These are phyloP conservation scores for Rubroboletus pulcherrimus DNA, from an alignment of 768 basidiomycete genomes.

Conservation along the genomic window DNA sequence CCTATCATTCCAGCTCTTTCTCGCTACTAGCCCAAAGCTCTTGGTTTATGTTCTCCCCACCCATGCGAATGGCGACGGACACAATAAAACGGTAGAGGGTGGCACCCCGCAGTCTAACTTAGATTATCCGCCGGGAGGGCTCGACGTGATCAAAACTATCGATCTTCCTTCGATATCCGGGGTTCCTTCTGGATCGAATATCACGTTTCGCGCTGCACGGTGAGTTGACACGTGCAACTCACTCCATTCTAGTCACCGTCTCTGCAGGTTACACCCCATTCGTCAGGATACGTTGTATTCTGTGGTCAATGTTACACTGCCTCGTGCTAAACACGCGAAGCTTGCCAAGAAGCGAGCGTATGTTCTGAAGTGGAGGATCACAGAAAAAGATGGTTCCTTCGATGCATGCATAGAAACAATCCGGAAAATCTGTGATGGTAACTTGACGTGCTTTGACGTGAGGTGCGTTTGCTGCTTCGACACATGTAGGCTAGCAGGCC, in stretches of 20 bases:
- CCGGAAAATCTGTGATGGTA: constrained; percentile 73
- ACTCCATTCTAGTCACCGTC: constrained; percentile 7
- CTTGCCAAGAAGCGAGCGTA: constrained; percentile 55
- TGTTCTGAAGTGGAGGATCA: constrained; percentile 69
- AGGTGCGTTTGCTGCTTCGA: constrained; percentile 49
- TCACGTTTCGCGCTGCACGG: constrained; percentile 65
- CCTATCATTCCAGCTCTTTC: constrained; percentile 46
- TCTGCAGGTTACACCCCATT: constrained; percentile 52
- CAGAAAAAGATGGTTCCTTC: constrained; percentile 62
- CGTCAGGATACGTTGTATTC: constrained; percentile 58
- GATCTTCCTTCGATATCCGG: constrained; percentile 51
- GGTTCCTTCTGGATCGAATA: constrained; percentile 37
- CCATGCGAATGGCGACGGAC: not conserved
- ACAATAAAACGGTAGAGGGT: not conserved
- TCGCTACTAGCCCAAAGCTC: constrained; percentile 63
- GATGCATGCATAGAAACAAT: constrained; percentile 48
- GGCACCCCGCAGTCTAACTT: constrained; percentile 32
- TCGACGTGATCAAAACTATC: constrained; percentile 48
- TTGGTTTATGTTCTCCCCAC: constrained; percentile 57
- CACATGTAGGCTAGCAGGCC: constrained; percentile 1
- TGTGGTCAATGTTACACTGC: constrained; percentile 63
- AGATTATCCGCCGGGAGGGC: constrained; percentile 8
- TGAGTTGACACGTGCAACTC: constrained; percentile 19
- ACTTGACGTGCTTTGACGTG: constrained; percentile 83
- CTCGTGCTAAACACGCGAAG: constrained; percentile 55